A percentile compares a stretch with the other conserved stretches of the same genome.
These are phyloP conservation scores for Lactifluus volemus DNA, from an alignment of 768 basidiomycete species.

Conservation along the genomic window DNA sequence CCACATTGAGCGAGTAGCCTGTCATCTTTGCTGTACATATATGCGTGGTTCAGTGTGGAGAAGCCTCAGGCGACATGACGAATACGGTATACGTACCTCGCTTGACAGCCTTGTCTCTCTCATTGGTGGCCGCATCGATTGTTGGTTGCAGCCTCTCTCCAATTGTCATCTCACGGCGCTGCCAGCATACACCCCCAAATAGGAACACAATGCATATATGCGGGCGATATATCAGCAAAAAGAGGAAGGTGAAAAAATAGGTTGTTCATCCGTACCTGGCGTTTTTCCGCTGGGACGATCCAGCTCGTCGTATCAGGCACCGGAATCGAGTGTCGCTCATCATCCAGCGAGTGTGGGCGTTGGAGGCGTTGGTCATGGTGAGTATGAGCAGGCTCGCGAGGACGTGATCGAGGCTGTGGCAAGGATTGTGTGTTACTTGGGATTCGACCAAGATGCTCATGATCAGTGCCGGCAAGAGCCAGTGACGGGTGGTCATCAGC, in stretches of 20 bases:
- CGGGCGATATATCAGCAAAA: not conserved
- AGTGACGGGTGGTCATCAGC: not conserved
- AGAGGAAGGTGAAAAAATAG: not conserved
- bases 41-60: not conserved
- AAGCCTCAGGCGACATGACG: no score
- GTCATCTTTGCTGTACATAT: slow-evolving; percentile 16
- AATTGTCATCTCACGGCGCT: not conserved
- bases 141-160: slow-evolving; percentile 9
- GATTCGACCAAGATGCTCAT: not conserved
- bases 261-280: not conserved
- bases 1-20: slow-evolving; percentile 21
- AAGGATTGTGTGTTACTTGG: not conserved
- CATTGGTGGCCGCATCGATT: not conserved
- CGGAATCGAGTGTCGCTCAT: not conserved
- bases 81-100: not conserved
- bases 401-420: not conserved
- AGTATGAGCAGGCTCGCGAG: not conserved
- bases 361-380: not conserved
- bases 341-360: not conserved
- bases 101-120: not conserved
- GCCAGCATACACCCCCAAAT: not conserved
- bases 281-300: not conserved
- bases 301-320: not conserved
- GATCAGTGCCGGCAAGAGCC: not conserved
- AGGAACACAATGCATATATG: not conserved